Evolutionary conservation across 371 early-diverging fungal species (phyloP), one percentile per base, ranked within the genome.

Genomic region (Conidiobolus incongruus): DNA sequence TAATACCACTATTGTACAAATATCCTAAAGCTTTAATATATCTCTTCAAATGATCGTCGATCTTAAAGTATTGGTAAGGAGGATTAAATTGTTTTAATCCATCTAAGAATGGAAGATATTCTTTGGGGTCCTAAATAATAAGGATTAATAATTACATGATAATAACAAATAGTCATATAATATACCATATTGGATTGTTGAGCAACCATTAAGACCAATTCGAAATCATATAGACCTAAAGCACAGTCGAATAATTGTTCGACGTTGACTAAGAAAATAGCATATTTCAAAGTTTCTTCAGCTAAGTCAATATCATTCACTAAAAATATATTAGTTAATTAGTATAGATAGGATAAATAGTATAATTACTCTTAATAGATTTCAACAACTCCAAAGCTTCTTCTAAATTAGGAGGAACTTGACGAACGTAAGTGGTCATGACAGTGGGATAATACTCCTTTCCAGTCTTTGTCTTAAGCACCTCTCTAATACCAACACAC

Each of bases 181-280:
- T 33, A 1, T 10, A n/a, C 16, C 8, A 34, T 40, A 48, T 93
- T 90, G 15, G 88, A 81, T 51, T 82, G 81, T 54, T 92, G 91
- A 12, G 92, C 94, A 16, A 93, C 90, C 78, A 88, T 75, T 29
- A 93, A 54, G 6, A 87, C 90, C 43, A 95, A 62, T 12, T 72
- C 59, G 52, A 93, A 82, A 49, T 95, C 87, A 50, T 95, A 95
- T 73, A 87, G 74, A 17, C 90, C 91, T 47, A 95, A 60, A 1
- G 93, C 93, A 2, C 87, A 83, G 51, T 91, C 70, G 49, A 83
- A 94, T 6, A 94, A 66, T 10, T 63, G 61, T 46, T 88, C 78
- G 37, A 81, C 81, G 48, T 88, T 77, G 12, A 77, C 83, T 40
- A 96, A 65, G 56, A 91, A 91, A 40, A 90, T 78, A 26, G 87